Conservation (phyloP, 2,329 filamentous ascomycete genomes). For the Westerdykella sp. region DNA sequence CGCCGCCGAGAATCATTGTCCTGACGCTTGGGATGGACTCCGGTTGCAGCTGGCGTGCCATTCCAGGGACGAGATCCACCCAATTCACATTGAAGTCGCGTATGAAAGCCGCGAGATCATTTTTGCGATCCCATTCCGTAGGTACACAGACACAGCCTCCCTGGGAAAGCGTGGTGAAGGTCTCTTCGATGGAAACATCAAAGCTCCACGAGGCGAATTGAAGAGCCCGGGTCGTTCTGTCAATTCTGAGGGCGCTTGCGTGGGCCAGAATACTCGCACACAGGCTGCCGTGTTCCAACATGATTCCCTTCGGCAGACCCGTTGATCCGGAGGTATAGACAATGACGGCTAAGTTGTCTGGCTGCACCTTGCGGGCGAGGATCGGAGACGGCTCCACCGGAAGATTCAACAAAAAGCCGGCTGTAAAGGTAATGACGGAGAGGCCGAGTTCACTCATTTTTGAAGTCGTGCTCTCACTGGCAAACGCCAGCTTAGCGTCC, state of each 20-base stretch:
- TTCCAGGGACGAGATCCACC: conserved; percentile 5
- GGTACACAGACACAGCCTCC: conserved; percentile 49
- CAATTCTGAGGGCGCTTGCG: too few species aligned
- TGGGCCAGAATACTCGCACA: neutral
- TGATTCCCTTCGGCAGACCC: conserved; percentile 8
- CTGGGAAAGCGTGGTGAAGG: conserved; percentile 43
- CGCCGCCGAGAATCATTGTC: conserved; percentile 8
- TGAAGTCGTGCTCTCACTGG: conserved; percentile 2
- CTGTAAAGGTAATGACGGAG: conserved; percentile 2
- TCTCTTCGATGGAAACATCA: conserved; percentile 48
- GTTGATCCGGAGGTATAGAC: conserved; percentile 15
- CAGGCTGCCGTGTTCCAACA: conserved; percentile 6
- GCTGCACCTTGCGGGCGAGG: neutral
- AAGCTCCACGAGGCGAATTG: conserved; percentile 45
- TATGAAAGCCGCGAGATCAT: conserved; percentile 35
- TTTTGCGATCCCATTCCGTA: conserved; percentile 47
- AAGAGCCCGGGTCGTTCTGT: conserved; percentile 4
- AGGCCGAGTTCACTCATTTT: conserved; percentile 3
- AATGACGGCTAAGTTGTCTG: conserved; percentile 8
- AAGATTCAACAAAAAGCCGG: conserved; percentile 2
- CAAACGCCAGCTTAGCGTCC: conserved; percentile 3
- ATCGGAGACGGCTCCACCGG: too few species aligned
- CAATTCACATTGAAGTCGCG: conserved; percentile 1
- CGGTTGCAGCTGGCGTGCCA: conserved; percentile 7
- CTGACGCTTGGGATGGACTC: conserved; percentile 5